Conservation (phyloP, 148 eudicot genomes). For the Silene uniflora region DNA sequence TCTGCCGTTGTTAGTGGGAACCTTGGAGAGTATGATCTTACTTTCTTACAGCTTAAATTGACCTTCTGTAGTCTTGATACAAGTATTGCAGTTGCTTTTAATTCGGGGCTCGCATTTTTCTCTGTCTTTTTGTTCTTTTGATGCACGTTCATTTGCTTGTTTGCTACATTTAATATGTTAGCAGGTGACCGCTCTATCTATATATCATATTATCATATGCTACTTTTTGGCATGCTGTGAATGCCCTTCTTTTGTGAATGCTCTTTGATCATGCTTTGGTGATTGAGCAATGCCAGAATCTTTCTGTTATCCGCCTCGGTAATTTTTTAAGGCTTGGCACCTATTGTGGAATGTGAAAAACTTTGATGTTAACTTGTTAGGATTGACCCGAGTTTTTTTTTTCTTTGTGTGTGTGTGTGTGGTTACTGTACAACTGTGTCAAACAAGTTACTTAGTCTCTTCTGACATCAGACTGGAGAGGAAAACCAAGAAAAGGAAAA, state of each 20-base stretch:
- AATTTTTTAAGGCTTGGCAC: not conserved
- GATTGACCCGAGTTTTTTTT: not conserved
- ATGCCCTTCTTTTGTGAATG: not conserved
- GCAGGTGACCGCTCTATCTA: not conserved
- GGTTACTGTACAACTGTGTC: not conserved
- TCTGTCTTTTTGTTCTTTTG: not conserved
- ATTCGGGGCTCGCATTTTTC: not conserved
- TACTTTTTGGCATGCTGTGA: not conserved
- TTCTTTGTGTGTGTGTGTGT: too few species aligned
- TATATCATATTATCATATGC: not conserved
- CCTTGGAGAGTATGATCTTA: conserved; percentile 77
- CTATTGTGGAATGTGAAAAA: not conserved
- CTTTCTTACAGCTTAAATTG: not conserved
- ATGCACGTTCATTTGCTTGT: not conserved
- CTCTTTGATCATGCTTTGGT: not conserved
- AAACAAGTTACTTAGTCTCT: not conserved
- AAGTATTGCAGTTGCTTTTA: not conserved
- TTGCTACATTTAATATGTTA: not conserved
- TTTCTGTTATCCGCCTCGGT: not conserved
- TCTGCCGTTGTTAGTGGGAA: conserved; percentile 74
- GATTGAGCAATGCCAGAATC: not conserved
- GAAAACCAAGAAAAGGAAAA: conserved; percentile 82
- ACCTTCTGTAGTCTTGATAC: not conserved
- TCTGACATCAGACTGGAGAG: conserved; percentile 61
- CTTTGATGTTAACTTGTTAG: conserved; percentile 6